phyloP scores from a whole-genome alignment of 2,329 filamentous ascomycete genomes.

The Tolypocladium ophioglossoides region DNA sequence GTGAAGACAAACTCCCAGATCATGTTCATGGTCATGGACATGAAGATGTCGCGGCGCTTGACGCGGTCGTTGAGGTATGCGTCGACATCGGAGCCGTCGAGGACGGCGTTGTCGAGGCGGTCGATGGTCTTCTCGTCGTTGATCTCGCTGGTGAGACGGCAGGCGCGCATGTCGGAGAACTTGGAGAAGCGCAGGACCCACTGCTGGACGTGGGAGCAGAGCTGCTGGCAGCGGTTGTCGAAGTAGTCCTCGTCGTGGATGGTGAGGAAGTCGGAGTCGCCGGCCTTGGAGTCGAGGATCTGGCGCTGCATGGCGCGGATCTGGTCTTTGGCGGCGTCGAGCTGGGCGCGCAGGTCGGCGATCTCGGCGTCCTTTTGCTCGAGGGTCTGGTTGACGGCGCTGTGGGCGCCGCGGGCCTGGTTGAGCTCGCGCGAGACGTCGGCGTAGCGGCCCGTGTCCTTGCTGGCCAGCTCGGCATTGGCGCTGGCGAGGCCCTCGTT shows the following conservation, averaged over 20 bases:
- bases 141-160: conserved; percentile 72
- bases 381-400: conserved; percentile 53
- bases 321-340: conserved; percentile 59
- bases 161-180: conserved; percentile 85
- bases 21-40: conserved; percentile 99
- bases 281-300: conserved; percentile 47
- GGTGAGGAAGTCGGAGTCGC: conserved; percentile 63
- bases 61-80: conserved; percentile 79
- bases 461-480: conserved; percentile 64
- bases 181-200: conserved; percentile 98
- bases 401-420: conserved; percentile 52
- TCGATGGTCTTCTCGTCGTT: conserved; percentile 89
- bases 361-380: conserved; percentile 80
- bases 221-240: conserved; percentile 82
- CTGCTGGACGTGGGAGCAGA: conserved; percentile 92
- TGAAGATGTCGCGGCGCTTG: conserved; percentile 84
- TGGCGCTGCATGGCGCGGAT: conserved; percentile 41
- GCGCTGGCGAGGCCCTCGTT: conserved; percentile 71
- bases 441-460: conserved; percentile 62
- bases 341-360: conserved; percentile 62
- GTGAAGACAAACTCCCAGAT: conserved; percentile 99
- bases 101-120: conserved; percentile 83
- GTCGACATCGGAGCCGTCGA: conserved; percentile 92
- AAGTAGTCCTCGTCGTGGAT: conserved; percentile 91
- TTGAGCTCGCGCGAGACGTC: conserved; percentile 59